These are phyloP conservation scores for Candida coquimbonensis DNA, from an alignment of 805 yeast genomes.

Conservation along the genomic window DNA sequence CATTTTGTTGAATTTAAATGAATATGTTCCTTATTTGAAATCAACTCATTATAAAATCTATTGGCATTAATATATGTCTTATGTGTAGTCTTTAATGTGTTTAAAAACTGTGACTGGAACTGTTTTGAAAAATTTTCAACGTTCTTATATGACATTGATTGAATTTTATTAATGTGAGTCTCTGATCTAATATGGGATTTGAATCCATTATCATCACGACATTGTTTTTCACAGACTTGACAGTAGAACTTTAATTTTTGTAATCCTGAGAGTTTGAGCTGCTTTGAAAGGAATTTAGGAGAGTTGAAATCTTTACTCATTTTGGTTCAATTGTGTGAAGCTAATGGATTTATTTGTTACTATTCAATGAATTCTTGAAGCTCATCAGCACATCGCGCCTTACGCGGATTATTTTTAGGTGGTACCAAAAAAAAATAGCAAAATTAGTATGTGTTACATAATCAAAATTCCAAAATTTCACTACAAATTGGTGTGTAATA, in stretches of 20 bases:
- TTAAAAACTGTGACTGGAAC: conserved; percentile 60
- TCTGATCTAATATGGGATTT: conserved; percentile 84
- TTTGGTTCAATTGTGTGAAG: background rate
- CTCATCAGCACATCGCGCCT: too few relatives aligned
- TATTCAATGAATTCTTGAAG: too few relatives aligned
- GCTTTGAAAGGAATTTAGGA: conserved; percentile 43
- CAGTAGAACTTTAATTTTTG: conserved; percentile 86
- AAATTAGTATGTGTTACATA: too few relatives aligned
- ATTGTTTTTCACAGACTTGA: conserved; percentile 86
- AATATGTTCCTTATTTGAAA: conserved; percentile 72
- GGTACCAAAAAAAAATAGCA: too few relatives aligned
- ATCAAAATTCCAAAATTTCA: too few relatives aligned
- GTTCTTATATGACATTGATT: conserved; percentile 38
- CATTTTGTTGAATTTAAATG: conserved; percentile 90
- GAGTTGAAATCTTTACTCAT: conserved; percentile 8
- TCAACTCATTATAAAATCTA: conserved; percentile 84
- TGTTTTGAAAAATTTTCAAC: conserved; percentile 52
- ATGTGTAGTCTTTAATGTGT: conserved; percentile 56
- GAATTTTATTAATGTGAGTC: conserved; percentile 57
- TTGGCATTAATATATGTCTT: conserved; percentile 75
- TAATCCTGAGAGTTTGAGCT: conserved; percentile 75
- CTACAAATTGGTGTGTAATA: too few relatives aligned
- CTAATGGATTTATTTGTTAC: too few relatives aligned
- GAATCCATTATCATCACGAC: conserved; percentile 94
- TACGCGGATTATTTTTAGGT: too few relatives aligned